phyloP scores from a whole-genome alignment of 495 filamentous ascomycete genomes.

The Neurospora terricola region DNA sequence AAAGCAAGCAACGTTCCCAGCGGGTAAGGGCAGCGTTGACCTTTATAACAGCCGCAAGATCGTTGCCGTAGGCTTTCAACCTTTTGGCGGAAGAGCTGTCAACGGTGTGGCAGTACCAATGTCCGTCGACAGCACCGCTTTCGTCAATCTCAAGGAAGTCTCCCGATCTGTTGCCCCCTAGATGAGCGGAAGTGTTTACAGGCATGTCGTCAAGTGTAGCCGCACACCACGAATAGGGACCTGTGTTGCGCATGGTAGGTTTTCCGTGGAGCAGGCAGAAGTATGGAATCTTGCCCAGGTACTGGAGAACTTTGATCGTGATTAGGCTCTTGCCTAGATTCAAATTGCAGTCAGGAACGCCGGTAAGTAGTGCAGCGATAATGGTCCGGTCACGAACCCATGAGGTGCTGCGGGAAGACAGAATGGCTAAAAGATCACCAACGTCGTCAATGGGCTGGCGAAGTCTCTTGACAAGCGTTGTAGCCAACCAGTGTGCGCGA shows the following conservation, averaged over 20 bases:
- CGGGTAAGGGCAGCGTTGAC: not conserved
- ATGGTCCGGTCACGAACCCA: constrained; percentile 2
- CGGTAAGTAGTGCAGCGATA: constrained; percentile 1
- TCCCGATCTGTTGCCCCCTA: not conserved
- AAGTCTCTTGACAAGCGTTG: not conserved
- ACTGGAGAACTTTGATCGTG: not conserved
- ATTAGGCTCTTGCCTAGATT: not conserved
- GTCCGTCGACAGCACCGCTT: not conserved
- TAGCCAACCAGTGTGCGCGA: constrained; percentile 2
- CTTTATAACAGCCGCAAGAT: not conserved
- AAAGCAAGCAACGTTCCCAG: not conserved
- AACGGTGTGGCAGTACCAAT: not conserved
- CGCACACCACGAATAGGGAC: not conserved
- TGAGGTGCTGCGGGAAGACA: not conserved
- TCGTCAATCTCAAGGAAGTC: not conserved
- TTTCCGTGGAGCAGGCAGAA: constrained; percentile 2
- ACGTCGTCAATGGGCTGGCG: not conserved
- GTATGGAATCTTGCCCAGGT: not conserved
- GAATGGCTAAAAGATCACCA: not conserved
- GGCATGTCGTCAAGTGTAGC: not conserved
- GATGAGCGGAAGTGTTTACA: not conserved
- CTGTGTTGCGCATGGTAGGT: not conserved
- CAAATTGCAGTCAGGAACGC: not conserved
- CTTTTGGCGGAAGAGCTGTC: not conserved
- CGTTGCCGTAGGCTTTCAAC: not conserved